phyloP scores from a whole-genome alignment of 176 grass and related monocot species.

The Hyparrhenia diplandra region DNA sequence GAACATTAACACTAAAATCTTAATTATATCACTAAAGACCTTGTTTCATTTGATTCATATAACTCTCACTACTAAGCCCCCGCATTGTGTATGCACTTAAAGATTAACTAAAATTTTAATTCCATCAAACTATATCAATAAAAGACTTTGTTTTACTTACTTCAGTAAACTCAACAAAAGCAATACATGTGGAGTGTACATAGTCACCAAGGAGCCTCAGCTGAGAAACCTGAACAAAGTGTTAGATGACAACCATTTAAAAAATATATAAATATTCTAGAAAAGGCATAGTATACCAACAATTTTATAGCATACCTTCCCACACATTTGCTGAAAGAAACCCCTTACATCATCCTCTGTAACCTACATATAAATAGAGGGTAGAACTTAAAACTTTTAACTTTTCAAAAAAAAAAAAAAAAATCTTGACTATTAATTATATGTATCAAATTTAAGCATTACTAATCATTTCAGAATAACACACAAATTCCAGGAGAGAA shows the following conservation, averaged over 20 bases:
- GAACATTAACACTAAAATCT: not conserved
- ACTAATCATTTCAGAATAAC: not conserved
- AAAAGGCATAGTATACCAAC: not conserved
- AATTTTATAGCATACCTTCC: constrained; percentile 46
- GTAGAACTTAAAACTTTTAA: not conserved
- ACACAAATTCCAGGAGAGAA: not conserved
- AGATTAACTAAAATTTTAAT: not conserved
- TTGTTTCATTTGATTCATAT: not conserved
- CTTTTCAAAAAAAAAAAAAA: not conserved
- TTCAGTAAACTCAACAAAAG: constrained; percentile 90
- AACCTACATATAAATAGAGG: constrained; percentile 45
- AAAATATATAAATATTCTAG: not conserved
- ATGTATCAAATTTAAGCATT: not conserved
- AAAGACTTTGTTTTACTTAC: constrained; percentile 47
- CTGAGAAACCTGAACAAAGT: constrained; percentile 66
- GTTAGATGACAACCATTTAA: not conserved
- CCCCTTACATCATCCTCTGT: constrained; percentile 76
- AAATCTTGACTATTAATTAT: not conserved
- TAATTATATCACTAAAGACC: not conserved
- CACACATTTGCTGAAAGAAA: constrained; percentile 76
- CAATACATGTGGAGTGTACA: constrained; percentile 87
- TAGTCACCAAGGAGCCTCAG: constrained; percentile 90
- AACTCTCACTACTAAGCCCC: not conserved
- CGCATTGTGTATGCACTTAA: not conserved
- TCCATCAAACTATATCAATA: not conserved